phyloP scores from a whole-genome alignment of 768 basidiomycete species.

The Steccherinum ochraceum region DNA sequence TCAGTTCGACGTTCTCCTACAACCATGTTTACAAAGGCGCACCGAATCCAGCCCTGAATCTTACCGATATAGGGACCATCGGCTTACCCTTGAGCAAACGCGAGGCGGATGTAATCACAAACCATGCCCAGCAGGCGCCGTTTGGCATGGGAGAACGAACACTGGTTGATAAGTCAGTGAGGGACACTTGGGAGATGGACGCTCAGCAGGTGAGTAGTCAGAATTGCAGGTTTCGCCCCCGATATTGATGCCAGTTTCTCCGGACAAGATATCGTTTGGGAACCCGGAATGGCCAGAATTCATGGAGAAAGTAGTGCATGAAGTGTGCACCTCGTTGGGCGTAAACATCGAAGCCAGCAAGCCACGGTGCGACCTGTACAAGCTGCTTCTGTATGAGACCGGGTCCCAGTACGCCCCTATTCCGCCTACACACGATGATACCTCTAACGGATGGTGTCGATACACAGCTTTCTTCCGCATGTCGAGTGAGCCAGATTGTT shows the following conservation, averaged over 20 bases:
- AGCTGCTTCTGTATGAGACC: conserved; percentile 39
- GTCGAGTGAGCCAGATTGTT: conserved; percentile 35
- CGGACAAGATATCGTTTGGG: neutral
- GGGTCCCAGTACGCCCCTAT: conserved; percentile 38
- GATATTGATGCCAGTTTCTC: neutral
- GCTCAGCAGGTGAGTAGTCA: conserved; percentile 19
- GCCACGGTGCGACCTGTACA: conserved; percentile 35
- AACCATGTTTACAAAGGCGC: conserved; percentile 20
- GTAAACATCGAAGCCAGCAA: conserved; percentile 21
- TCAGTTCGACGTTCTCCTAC: conserved; percentile 29
- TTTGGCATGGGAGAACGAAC: conserved; percentile 40
- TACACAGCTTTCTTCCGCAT: conserved; percentile 34
- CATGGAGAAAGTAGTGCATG: conserved; percentile 21
- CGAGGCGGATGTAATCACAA: conserved; percentile 34
- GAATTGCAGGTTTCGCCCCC: neutral
- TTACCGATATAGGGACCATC: conserved; percentile 34
- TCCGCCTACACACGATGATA: neutral
- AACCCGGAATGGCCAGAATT: conserved; percentile 35
- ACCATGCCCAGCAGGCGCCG: conserved; percentile 31
- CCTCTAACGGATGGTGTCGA: neutral
- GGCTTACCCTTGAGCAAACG: conserved; percentile 35
- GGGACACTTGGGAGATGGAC: conserved; percentile 49
- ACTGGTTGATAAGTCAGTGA: conserved; percentile 34
- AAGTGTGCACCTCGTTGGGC: conserved; percentile 30
- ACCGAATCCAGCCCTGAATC: conserved; percentile 35